A percentile compares a stretch with the other conserved stretches of the same genome.
Evolutionary conservation across 2,329 filamentous ascomycete species (phyloP).

Genomic region (Pseudogymnoascus sp.): DNA sequence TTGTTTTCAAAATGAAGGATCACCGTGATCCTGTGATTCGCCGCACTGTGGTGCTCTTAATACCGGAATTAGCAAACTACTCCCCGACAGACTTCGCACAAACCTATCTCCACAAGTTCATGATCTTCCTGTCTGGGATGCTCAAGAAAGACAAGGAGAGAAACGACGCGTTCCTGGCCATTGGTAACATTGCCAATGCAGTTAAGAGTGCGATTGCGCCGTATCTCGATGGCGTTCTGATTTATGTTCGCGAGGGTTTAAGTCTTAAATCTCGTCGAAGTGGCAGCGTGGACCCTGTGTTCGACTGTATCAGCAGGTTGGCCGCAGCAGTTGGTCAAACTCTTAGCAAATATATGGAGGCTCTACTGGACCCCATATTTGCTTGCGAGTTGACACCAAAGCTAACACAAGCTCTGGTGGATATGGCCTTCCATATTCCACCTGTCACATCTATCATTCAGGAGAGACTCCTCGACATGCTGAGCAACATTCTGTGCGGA

Average conservation of each 20-base stretch:
- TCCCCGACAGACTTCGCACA: slow-evolving; percentile 83
- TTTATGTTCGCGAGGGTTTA: slow-evolving; percentile 86
- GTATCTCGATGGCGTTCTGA: slow-evolving; percentile 87
- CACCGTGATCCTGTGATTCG: slow-evolving; percentile 82
- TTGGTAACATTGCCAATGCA: slow-evolving; percentile 92
- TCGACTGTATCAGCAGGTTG: slow-evolving; percentile 95
- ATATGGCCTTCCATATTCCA: slow-evolving; percentile 98
- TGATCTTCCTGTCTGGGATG: slow-evolving; percentile 90
- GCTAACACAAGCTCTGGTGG: slow-evolving; percentile 87
- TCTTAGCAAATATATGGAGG: slow-evolving; percentile 96
- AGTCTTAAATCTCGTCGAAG: slow-evolving; percentile 58
- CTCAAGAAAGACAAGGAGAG: slow-evolving; percentile 91
- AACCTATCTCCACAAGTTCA: slow-evolving; percentile 86
- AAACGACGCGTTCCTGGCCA: slow-evolving; percentile 89
- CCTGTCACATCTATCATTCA: slow-evolving; percentile 90
- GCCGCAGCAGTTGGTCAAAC: slow-evolving; percentile 93
- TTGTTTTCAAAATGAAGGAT: slow-evolving; percentile 86
- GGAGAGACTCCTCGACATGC: slow-evolving; percentile 85
- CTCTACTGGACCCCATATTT: slow-evolving; percentile 90
- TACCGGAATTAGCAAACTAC: slow-evolving; percentile 88
- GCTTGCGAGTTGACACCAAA: slow-evolving; percentile 91
- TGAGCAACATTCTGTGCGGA: slow-evolving; percentile 87
- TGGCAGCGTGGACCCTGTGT: slow-evolving; percentile 63
- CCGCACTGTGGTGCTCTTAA: slow-evolving; percentile 81
- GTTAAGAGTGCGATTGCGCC: slow-evolving; percentile 92